Evolutionary conservation across 768 basidiomycete species (phyloP).

Genomic region (Pleurotus citrinopileatus): DNA sequence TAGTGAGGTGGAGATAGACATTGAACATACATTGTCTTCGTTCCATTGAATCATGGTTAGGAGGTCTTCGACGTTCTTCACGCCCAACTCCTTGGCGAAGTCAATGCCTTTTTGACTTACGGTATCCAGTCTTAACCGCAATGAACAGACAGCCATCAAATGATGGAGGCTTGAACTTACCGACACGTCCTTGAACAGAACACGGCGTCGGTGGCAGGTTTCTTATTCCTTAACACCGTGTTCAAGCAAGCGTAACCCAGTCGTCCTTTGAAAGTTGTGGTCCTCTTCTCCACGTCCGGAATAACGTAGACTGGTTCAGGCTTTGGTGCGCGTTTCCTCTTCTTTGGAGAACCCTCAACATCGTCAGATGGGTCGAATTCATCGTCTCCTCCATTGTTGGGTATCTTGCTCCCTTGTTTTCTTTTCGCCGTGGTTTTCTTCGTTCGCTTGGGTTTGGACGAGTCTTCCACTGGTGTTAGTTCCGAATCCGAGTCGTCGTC

Average conservation of each 20-base stretch:
- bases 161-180: constrained; percentile 24
- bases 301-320: constrained; percentile 63
- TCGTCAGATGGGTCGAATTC: not conserved
- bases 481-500: not conserved
- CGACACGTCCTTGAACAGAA: constrained; percentile 77
- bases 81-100: constrained; percentile 78
- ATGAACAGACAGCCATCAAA: constrained; percentile 1
- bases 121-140: constrained; percentile 57
- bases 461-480: not conserved
- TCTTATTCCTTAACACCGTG: constrained; percentile 71
- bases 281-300: constrained; percentile 64
- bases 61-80: constrained; percentile 72
- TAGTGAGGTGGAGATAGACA: not conserved
- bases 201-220: constrained; percentile 59
- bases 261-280: constrained; percentile 68
- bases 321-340: constrained; percentile 25
- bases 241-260: constrained; percentile 83
- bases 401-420: constrained; percentile 8
- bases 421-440: constrained; percentile 4
- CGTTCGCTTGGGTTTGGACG: not conserved
- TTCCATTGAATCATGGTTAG: constrained; percentile 86
- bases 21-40: constrained; percentile 60
- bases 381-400: constrained; percentile 14
- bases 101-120: constrained; percentile 80
- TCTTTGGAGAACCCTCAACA: constrained; percentile 13